Percentiles rank a stretch among this genome's conserved stretches.
Evolutionary conservation across 2,329 filamentous ascomycete genomes (phyloP).

Genomic region (Aspergillus udagawae): DNA sequence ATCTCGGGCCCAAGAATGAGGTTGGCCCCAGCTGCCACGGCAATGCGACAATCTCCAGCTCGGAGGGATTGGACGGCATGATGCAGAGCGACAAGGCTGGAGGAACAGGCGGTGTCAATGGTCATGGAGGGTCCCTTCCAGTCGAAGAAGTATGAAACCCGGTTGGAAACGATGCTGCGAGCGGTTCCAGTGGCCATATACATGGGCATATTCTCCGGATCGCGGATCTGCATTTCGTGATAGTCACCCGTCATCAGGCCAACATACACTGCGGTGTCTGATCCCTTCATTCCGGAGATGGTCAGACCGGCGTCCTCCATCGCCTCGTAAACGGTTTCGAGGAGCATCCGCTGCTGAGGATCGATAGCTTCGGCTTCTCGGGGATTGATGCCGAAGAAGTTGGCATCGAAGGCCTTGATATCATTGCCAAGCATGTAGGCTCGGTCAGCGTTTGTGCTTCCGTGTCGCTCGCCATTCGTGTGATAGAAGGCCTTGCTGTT

Average conservation of each 20-base stretch:
- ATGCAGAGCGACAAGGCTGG: constrained; percentile 26
- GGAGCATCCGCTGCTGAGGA: constrained; percentile 21
- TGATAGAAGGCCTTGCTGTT: neutral
- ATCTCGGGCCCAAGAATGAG: constrained; percentile 27
- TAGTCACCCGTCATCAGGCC: constrained; percentile 24
- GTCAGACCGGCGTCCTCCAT: constrained; percentile 15
- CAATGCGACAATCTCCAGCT: constrained; percentile 12
- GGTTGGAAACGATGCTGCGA: constrained; percentile 29
- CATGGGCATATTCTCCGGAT: constrained; percentile 11
- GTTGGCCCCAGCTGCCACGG: constrained; percentile 30
- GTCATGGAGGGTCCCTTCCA: constrained; percentile 34
- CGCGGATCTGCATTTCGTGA: constrained; percentile 7
- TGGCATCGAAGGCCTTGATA: constrained; percentile 15
- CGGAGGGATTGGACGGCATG: constrained; percentile 14
- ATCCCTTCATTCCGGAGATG: constrained; percentile 16
- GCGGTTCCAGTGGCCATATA: constrained; percentile 18
- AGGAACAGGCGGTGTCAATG: constrained; percentile 42
- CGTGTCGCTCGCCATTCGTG: neutral
- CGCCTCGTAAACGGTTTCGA: constrained; percentile 42
- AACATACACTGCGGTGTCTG: constrained; percentile 21
- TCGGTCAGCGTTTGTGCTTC: neutral
- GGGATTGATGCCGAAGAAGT: constrained; percentile 20
- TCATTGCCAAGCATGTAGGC: neutral
- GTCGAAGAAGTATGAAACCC: constrained; percentile 34
- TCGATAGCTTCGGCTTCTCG: constrained; percentile 31